Evolutionary conservation across 2,329 filamentous ascomycete species (phyloP).

Genomic region (Thelonectria discophora): DNA sequence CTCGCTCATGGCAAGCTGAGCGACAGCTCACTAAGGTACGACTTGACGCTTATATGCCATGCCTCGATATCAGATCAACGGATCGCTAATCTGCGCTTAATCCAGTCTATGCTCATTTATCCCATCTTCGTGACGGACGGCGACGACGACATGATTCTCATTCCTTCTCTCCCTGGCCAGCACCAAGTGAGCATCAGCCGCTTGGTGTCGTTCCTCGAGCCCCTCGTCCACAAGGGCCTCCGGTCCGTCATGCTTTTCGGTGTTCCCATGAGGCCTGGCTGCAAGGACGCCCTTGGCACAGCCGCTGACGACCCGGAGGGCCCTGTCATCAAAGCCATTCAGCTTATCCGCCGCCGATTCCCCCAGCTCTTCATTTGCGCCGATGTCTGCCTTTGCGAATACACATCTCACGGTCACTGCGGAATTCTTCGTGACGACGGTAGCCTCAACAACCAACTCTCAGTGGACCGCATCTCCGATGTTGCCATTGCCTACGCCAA

Average conservation of each 20-base stretch:
- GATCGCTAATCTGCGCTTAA: conserved; percentile 24
- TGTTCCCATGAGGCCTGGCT: conserved; percentile 81
- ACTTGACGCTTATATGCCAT: conserved; percentile 6
- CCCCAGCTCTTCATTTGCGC: conserved; percentile 90
- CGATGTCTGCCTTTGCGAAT: conserved; percentile 98
- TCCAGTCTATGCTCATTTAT: conserved; percentile 96
- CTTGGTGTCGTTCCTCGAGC: conserved; percentile 82
- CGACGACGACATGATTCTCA: conserved; percentile 88
- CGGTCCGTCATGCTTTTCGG: conserved; percentile 95
- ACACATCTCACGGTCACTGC: conserved; percentile 97
- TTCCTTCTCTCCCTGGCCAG: conserved; percentile 91
- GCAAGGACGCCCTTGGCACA: conserved; percentile 91
- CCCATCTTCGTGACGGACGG: conserved; percentile 96
- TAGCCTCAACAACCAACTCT: conserved; percentile 89
- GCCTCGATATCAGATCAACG: neutral
- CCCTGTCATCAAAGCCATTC: conserved; percentile 88
- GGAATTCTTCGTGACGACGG: conserved; percentile 95
- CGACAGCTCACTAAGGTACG: conserved; percentile 84
- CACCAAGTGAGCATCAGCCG: conserved; percentile 88
- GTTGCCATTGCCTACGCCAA: conserved; percentile 98
- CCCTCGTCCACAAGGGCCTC: conserved; percentile 88
- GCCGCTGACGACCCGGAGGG: conserved; percentile 92
- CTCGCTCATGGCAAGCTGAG: conserved; percentile 84
- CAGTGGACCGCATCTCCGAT: conserved; percentile 93
- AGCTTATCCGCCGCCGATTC: conserved; percentile 83